phyloP scores from a whole-genome alignment of 2,329 filamentous ascomycete genomes.

The Ophiostoma himal-ulmi region DNA sequence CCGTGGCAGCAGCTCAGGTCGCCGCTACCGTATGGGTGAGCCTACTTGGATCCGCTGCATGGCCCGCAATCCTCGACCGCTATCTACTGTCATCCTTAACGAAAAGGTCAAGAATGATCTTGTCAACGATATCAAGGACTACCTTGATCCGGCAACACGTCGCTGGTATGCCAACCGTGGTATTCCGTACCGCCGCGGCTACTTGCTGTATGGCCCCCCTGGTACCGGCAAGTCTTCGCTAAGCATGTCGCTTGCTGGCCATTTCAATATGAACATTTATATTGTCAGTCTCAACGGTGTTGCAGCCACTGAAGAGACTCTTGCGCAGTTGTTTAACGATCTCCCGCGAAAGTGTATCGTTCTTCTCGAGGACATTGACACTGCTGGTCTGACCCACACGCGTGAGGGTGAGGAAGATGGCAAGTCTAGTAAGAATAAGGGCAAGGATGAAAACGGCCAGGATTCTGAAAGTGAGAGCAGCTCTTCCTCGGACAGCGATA shows the following conservation, averaged over 20 bases:
- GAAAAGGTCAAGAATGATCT: conserved; percentile 55
- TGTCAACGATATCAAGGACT: conserved; percentile 56
- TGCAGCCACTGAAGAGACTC: conserved; percentile 58
- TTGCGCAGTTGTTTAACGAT: conserved; percentile 58
- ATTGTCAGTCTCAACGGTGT: conserved; percentile 62
- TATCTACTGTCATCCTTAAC: conserved; percentile 60
- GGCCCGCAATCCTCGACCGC: conserved; percentile 53
- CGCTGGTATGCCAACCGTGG: conserved; percentile 81
- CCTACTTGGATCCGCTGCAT: conserved; percentile 57
- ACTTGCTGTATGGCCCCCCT: conserved; percentile 73
- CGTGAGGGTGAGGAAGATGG: conserved; percentile 35
- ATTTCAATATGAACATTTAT: conserved; percentile 66
- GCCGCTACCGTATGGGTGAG: conserved; percentile 33
- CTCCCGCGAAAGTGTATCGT: conserved; percentile 67
- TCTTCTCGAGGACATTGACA: conserved; percentile 71
- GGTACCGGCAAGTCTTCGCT: conserved; percentile 74
- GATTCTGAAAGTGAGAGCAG: conserved; percentile 23
- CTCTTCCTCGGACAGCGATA: conserved; percentile 7
- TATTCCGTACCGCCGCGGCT: conserved; percentile 79
- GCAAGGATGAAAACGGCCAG: conserved; percentile 14
- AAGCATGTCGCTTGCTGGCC: conserved; percentile 63
- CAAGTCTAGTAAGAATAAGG: conserved; percentile 9
- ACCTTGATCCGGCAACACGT: conserved; percentile 55
- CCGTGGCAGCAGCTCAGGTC: conserved; percentile 45
- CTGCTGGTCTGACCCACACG: conserved; percentile 61